Percentiles rank a stretch among this genome's conserved stretches.
Evolutionary conservation across 192 early-diverging fungal species (phyloP).

Genomic region (Thamnidium elegans): DNA sequence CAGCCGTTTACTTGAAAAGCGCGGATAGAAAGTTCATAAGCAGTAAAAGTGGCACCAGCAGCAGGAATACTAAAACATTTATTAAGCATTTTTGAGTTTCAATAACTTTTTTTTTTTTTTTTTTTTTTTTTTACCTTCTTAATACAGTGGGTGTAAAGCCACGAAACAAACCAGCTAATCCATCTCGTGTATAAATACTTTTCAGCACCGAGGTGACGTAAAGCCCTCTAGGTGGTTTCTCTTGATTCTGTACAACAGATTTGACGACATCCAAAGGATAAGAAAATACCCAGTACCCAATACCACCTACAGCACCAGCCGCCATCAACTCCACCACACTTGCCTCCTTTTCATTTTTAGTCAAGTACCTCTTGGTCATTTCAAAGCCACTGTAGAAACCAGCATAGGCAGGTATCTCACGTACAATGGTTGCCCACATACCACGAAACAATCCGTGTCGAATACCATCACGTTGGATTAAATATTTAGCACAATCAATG

Average conservation of each 20-base stretch:
- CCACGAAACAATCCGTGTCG: conserved; percentile 77
- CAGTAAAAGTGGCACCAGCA: conserved; percentile 74
- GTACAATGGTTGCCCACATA: conserved; percentile 72
- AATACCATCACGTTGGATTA: conserved; percentile 65
- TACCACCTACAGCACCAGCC: conserved; percentile 77
- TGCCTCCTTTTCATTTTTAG: conserved; percentile 37
- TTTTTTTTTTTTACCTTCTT: conserved; percentile 35
- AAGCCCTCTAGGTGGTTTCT: conserved; percentile 58
- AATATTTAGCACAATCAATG: conserved; percentile 60
- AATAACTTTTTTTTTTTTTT: background rate
- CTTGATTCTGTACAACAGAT: conserved; percentile 66
- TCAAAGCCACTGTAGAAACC: conserved; percentile 89
- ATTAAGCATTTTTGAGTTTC: background rate
- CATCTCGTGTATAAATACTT: conserved; percentile 54
- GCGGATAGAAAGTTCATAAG: conserved; percentile 66
- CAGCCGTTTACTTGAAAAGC: conserved; percentile 21
- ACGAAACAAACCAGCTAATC: conserved; percentile 59
- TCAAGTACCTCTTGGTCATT: conserved; percentile 67
- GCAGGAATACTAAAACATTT: conserved; percentile 60
- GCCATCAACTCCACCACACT: conserved; percentile 65
- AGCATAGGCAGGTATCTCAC: conserved; percentile 82
- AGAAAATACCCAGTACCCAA: conserved; percentile 77
- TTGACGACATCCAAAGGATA: conserved; percentile 90
- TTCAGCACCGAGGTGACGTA: conserved; percentile 56
- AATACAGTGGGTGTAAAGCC: conserved; percentile 60